Evolutionary conservation across 1,284 basidiomycete species (phyloP).

Genomic region (Omphalotus olearius): DNA sequence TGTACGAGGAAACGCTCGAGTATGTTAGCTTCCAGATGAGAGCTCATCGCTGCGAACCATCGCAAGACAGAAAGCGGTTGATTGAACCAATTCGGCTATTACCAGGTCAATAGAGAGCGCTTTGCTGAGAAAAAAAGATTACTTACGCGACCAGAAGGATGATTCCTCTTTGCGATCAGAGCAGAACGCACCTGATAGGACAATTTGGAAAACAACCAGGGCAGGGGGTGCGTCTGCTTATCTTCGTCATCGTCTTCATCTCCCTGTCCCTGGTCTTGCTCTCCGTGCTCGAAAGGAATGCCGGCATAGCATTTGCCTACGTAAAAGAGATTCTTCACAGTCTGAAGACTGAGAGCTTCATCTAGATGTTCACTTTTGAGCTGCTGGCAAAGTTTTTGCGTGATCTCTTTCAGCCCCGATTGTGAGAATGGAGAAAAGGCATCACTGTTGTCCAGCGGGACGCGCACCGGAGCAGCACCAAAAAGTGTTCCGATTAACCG

Average conservation of each 20-base stretch:
- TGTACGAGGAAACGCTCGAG: slow-evolving; percentile 77
- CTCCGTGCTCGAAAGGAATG: slow-evolving; percentile 29
- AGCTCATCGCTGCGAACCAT: slow-evolving; percentile 93
- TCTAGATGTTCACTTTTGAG: slow-evolving; percentile 83
- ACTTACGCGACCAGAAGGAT: slow-evolving; percentile 42
- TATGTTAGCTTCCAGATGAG: slow-evolving; percentile 55
- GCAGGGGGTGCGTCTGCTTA: slow-evolving; percentile 56
- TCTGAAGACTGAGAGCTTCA: slow-evolving; percentile 73
- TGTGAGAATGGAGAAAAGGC: slow-evolving; percentile 45
- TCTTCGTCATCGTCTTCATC: slow-evolving; percentile 29
- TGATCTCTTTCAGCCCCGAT: slow-evolving; percentile 62
- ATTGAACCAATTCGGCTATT: slow-evolving; percentile 61
- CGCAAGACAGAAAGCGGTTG: slow-evolving; percentile 79
- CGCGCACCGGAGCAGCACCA: slow-evolving; percentile 39
- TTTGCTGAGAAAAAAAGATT: slow-evolving; percentile 2
- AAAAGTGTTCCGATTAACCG: slow-evolving; percentile 77
- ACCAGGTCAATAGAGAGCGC: slow-evolving; percentile 7
- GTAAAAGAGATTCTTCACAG: slow-evolving; percentile 94
- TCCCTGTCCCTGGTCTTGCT: slow-evolving; percentile 30
- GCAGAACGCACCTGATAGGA: slow-evolving; percentile 84
- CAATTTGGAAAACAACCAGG: slow-evolving; percentile 92
- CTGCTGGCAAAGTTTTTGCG: slow-evolving; percentile 76
- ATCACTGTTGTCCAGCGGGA: slow-evolving; percentile 26
- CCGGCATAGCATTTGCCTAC: slow-evolving; percentile 79
- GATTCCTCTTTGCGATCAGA: slow-evolving; percentile 63